These are phyloP conservation scores for Cercospora janseana DNA, from an alignment of 2,329 filamentous ascomycete species.

Conservation along the genomic window DNA sequence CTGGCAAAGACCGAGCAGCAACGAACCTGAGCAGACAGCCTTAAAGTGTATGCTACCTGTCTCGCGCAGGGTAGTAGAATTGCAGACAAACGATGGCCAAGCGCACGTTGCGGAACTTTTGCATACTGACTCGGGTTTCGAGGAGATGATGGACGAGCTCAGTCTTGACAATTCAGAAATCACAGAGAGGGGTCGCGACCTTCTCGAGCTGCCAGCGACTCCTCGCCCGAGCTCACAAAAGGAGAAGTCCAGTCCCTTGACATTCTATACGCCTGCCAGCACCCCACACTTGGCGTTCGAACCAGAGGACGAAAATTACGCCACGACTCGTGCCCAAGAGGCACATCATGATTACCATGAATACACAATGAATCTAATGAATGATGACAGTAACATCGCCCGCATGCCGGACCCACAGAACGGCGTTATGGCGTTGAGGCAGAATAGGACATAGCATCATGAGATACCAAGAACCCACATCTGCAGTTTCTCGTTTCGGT, in stretches of 20 bases:
- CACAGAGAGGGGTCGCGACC: neutral
- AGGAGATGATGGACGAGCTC: slow-evolving; percentile 44
- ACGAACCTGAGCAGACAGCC: neutral
- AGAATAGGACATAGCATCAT: neutral
- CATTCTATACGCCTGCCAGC: slow-evolving; percentile 12
- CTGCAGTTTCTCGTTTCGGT: neutral
- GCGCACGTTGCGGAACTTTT: slow-evolving; percentile 15
- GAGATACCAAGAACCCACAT: neutral
- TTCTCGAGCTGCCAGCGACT: slow-evolving; percentile 3
- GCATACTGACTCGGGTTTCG: slow-evolving; percentile 42
- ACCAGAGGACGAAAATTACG: neutral
- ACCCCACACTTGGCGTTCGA: neutral
- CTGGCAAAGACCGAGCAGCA: neutral
- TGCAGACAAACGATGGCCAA: neutral
- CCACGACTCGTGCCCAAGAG: neutral
- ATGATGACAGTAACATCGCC: slow-evolving; percentile 23
- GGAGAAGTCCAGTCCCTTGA: slow-evolving; percentile 2
- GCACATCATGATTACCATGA: neutral
- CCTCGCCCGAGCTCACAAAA: slow-evolving; percentile 7
- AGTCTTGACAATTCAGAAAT: slow-evolving; percentile 1
- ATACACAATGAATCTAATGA: slow-evolving; percentile 16
- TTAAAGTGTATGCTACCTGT: neutral
- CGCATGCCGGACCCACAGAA: slow-evolving; percentile 21
- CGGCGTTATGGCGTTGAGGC: slow-evolving; percentile 5
- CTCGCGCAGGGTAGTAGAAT: neutral